phyloP scores from a whole-genome alignment of 495 filamentous ascomycete genomes.

The Aspergillus ostianus region DNA sequence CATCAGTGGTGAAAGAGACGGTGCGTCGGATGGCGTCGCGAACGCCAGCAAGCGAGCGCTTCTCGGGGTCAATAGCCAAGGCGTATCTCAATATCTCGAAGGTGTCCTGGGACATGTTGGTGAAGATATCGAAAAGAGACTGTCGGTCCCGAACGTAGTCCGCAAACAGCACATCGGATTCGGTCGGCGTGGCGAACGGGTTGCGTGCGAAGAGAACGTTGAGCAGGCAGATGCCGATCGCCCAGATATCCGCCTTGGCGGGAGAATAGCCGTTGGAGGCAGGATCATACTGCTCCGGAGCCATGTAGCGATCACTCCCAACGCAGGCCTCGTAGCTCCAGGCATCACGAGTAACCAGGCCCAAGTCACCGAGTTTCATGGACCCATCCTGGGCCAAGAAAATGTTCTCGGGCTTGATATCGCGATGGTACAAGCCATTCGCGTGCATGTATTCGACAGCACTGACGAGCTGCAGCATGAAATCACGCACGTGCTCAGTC shows the following conservation, averaged over 20 bases:
- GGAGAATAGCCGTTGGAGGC: conserved; percentile 83
- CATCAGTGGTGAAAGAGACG: conserved; percentile 91
- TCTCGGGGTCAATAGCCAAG: conserved; percentile 84
- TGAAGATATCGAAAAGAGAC: conserved; percentile 96
- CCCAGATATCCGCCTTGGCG: conserved; percentile 93
- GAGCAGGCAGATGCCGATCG: conserved; percentile 89
- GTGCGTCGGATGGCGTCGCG: conserved; percentile 73
- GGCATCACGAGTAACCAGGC: conserved; percentile 78
- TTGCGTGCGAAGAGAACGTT: conserved; percentile 96
- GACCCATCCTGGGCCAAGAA: conserved; percentile 82
- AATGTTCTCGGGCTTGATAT: conserved; percentile 99
- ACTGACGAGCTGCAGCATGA: conserved; percentile 92
- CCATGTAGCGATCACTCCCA: conserved; percentile 98
- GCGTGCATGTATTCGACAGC: conserved; percentile 88
- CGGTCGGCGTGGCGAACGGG: conserved; percentile 83
- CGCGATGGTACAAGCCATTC: conserved; percentile 91
- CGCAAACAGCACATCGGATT: conserved; percentile 82
- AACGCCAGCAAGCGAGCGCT: conserved; percentile 75
- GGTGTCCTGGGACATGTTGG: conserved; percentile 96
- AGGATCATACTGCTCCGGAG: conserved; percentile 94
- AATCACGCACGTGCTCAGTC: conserved; percentile 92
- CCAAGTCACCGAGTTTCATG: conserved; percentile 97
- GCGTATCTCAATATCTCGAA: conserved; percentile 88
- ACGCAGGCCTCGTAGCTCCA: conserved; percentile 91
- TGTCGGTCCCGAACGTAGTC: conserved; percentile 92